Evolutionary conservation across 1,139 yeast species (phyloP), one percentile per base, ranked within the genome.

Genomic region (Debaryomycetaceae sp.): DNA sequence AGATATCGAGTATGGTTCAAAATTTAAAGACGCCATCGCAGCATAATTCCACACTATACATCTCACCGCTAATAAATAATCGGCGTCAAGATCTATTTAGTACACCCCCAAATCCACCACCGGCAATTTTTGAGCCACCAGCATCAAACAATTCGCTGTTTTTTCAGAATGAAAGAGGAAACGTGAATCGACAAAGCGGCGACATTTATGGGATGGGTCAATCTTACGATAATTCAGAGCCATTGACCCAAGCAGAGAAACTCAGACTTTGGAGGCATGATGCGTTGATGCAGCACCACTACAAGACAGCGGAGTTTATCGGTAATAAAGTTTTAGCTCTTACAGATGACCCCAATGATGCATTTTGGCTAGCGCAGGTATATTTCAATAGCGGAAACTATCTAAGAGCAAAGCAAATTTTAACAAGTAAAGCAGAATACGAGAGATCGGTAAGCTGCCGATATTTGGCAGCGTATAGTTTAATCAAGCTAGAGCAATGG

Each of bases 351-450:
- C 85, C 96, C 13, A 87, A 85, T 53, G 98, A 92, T 60, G 97
- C 97, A 11, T 91, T 89, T 59, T 92, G 98, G 97, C 70, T 92
- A 33, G 97, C 96, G 0, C 96, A 92, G 62, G 95, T 87, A 2
- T 83, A 85, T 57, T 87, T 81, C 59, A 68, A 75, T 38, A 75
- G 80, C 45, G 92, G 94, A 9, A 81, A 87, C 55, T 89, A 79
- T 58, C 75, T 84, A 31, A 70, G 97, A 33, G 97, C 96, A 3
- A 78, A 87, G 41, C 82, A 81, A 49, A 63, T 91, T 36, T 58
- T 78, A 28, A 63, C 77, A 7, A 58, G 67, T 28, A 64, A 64
- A 40, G 66, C 73, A 0, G 70, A 64, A 38, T 72, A 46, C 43
- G 73, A 67, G 45, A 67, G 66, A 47, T 59, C 67, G 3, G 85